Evolutionary conservation across 345 rosid species (phyloP).

Genomic region (Cardamine resedifolia): DNA sequence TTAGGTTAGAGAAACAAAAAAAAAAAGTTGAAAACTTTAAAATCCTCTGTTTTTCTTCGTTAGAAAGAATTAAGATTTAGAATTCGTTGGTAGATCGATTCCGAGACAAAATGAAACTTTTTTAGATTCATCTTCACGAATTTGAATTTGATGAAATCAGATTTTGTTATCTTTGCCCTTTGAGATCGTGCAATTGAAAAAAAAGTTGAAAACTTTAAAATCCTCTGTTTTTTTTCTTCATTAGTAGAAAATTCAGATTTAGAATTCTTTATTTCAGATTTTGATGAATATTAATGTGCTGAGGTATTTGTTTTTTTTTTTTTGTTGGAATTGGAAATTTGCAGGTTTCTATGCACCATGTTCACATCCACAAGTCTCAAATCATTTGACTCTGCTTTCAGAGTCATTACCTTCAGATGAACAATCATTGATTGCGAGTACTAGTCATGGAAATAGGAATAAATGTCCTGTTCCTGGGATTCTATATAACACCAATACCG

Average conservation of each 20-base stretch:
- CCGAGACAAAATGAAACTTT: no score
- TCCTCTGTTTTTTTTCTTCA: not conserved
- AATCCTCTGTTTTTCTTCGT: not conserved
- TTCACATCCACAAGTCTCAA: constrained; percentile 73
- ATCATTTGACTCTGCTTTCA: constrained; percentile 62
- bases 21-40: constrained; percentile 6
- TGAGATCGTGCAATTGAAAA: no score
- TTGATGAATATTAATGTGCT: not conserved
- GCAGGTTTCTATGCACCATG: constrained; percentile 70
- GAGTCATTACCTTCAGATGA: constrained; percentile 68
- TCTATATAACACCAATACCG: constrained; percentile 76
- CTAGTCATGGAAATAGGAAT: constrained; percentile 60
- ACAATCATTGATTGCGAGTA: constrained; percentile 32
- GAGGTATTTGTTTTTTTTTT: not conserved
- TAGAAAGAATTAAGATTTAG: not conserved
- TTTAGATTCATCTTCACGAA: no score
- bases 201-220: not conserved
- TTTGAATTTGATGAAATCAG: no score
- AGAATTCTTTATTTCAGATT: not conserved
- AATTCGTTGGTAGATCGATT: no score
- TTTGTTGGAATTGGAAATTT: constrained; percentile 3
- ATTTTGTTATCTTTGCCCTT: no score
- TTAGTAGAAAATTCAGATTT: not conserved
- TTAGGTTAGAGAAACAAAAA: constrained; percentile 19
- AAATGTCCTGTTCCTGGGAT: constrained; percentile 79